Evolutionary conservation across 139 green algal genomes (phyloP).

Genomic region (Chlamydomonas incerta): DNA sequence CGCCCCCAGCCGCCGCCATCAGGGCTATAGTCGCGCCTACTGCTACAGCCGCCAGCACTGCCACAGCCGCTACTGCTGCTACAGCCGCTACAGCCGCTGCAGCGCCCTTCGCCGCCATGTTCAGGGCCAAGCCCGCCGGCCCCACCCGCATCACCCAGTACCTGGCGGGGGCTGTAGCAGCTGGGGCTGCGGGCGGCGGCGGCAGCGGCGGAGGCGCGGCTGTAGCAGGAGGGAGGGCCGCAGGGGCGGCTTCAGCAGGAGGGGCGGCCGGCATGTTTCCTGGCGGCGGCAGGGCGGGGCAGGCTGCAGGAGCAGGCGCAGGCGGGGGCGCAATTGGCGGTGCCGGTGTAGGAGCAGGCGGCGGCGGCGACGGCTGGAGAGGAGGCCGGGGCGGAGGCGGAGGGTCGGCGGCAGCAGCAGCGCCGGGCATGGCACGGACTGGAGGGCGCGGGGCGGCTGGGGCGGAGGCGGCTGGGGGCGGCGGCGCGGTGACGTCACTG

Average conservation of each 20-base stretch:
- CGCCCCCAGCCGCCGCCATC: no score
- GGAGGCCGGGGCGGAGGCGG: neutral
- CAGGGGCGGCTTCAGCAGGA: neutral
- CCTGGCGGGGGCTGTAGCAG: neutral
- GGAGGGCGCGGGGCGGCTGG: neutral
- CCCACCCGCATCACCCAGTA: slow-evolving; percentile 19
- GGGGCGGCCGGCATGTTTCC: no score
- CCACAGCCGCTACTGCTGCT: neutral
- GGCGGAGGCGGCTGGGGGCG: neutral
- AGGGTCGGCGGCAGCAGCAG: neutral
- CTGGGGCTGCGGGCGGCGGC: no score
- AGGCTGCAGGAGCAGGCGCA: neutral
- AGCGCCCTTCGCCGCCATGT: slow-evolving; percentile 2
- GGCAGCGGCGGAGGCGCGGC: neutral
- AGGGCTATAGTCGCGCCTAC: neutral
- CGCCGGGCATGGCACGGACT: neutral
- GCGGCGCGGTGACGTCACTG: neutral
- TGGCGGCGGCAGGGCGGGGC: no score
- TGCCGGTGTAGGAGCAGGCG: neutral
- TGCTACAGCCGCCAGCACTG: neutral
- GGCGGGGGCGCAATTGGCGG: neutral
- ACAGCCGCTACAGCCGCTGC: neutral
- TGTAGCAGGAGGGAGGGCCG: neutral
- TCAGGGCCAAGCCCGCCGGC: neutral
- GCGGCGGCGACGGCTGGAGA: neutral